Conservation (phyloP, 2,329 filamentous ascomycete genomes). For the Fusarium sp. region DNA sequence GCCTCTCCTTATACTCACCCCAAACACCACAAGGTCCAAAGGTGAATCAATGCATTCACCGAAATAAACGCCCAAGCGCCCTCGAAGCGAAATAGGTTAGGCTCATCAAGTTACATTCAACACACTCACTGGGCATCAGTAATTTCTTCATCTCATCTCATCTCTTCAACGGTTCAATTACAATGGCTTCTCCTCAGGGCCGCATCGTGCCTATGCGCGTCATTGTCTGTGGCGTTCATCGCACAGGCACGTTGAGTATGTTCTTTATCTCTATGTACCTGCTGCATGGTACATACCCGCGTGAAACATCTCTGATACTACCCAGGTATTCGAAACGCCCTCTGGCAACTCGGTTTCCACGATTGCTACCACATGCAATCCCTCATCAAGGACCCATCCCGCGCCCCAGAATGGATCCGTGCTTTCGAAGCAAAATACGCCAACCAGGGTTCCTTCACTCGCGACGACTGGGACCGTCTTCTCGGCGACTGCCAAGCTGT, state of each 20-base stretch:
- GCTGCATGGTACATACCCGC: not conserved
- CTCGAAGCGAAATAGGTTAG: constrained; percentile 28
- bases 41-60: constrained; percentile 9
- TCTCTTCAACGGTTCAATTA: constrained; percentile 3
- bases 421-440: constrained; percentile 50
- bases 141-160: constrained; percentile 4
- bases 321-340: constrained; percentile 50
- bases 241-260: constrained; percentile 54
- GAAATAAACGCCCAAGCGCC: constrained; percentile 26
- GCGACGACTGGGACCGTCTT: constrained; percentile 58
- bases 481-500: constrained; percentile 62
- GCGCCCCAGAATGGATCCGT: constrained; percentile 47
- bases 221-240: constrained; percentile 54
- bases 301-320: constrained; percentile 18
- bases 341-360: constrained; percentile 51
- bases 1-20: not conserved
- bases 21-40: not conserved
- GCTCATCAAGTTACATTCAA: constrained; percentile 14
- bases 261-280: constrained; percentile 1
- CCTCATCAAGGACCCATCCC: constrained; percentile 43
- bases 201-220: constrained; percentile 54
- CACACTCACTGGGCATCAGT: constrained; percentile 20
- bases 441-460: constrained; percentile 47
- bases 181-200: constrained; percentile 35
- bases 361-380: constrained; percentile 53